Evolutionary conservation across 495 filamentous ascomycete species (phyloP).

Genomic region (Durotheca rogersii): DNA sequence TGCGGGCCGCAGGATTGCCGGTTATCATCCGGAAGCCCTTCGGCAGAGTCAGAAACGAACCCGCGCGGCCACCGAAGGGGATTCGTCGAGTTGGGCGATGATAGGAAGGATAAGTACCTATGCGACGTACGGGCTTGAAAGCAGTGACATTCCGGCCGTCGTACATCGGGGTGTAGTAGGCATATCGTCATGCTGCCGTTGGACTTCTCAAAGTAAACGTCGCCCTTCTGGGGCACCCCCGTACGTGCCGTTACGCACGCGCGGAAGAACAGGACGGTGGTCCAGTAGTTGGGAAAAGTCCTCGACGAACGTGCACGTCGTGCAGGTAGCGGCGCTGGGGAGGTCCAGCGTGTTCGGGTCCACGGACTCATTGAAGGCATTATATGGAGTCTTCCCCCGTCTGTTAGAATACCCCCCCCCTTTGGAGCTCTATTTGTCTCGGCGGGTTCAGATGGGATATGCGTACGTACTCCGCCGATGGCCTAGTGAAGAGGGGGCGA

Average conservation of each 20-base stretch:
- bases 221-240: constrained; percentile 38
- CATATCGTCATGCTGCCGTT: constrained; percentile 43
- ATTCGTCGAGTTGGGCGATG: background rate
- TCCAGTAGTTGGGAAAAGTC: constrained; percentile 47
- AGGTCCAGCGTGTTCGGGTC: constrained; percentile 31
- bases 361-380: constrained; percentile 40
- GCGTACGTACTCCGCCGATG: constrained; percentile 36
- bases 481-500: constrained; percentile 40
- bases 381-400: too few species aligned
- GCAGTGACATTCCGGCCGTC: constrained; percentile 36
- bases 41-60: background rate
- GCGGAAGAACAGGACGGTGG: constrained; percentile 36
- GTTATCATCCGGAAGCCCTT: constrained; percentile 39
- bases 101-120: background rate
- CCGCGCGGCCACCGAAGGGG: too few species aligned
- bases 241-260: constrained; percentile 39
- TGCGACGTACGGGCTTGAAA: constrained; percentile 37
- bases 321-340: constrained; percentile 35
- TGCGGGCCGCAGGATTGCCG: constrained; percentile 31
- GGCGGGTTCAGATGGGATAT: background rate
- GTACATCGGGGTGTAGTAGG: constrained; percentile 45
- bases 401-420: too few species aligned
- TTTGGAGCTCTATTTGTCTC: too few species aligned
- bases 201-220: constrained; percentile 39
- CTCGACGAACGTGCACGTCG: constrained; percentile 37